Base-by-base conservation (phyloP, 441 rosid species). In the Erodium chrysanthum region DNA sequence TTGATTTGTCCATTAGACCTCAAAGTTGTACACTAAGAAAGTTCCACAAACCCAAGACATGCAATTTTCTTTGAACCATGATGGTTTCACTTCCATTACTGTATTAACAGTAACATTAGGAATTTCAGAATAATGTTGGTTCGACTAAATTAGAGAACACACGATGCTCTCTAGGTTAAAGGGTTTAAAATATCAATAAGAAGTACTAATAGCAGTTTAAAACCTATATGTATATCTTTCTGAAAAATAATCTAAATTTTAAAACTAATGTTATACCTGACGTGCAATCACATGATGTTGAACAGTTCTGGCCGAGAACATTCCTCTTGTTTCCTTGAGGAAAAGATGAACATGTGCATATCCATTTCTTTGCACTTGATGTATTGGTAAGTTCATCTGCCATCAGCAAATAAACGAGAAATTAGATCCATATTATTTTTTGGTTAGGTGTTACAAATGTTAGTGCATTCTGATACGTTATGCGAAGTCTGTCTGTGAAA, bases 261-360 rank as follows among this genome's bases (percentile, higher is more conserved):
- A 22, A 58, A 18, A 68, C 46, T 50, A 23, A 65, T 21, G 62
- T 31, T 69, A 66, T 81, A 88, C 98, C 97, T 73, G 84, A 85
- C 76, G 59, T 88, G 79, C 98, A 93, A 73, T 85, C 78, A 77
- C 98, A 93, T 74, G 92, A 88, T 46, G 82, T 68, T 23, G 92
- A 84, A 80, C 98, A 93, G 79, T 86, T 89, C 17, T 80, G 85
- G 79, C 68, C 78, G 35, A 78, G 67, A 73, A 82, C 69, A 75
- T 65, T 71, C 68, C 78, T 82, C 76, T 78, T 82, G 72, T 84
- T 80, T 68, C 77, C 77, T 72, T 60, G 80, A 74, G 71, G 21
- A 0, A 83, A 69, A 23, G 81, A 74, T 68, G 85, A 82, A 69
- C 98, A 93, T 0, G 78, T 75, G 67, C 97, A 93, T n/a, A 85